These are phyloP conservation scores for Hymenoscyphus linearis DNA, from an alignment of 2,329 filamentous ascomycete species.

Conservation along the genomic window DNA sequence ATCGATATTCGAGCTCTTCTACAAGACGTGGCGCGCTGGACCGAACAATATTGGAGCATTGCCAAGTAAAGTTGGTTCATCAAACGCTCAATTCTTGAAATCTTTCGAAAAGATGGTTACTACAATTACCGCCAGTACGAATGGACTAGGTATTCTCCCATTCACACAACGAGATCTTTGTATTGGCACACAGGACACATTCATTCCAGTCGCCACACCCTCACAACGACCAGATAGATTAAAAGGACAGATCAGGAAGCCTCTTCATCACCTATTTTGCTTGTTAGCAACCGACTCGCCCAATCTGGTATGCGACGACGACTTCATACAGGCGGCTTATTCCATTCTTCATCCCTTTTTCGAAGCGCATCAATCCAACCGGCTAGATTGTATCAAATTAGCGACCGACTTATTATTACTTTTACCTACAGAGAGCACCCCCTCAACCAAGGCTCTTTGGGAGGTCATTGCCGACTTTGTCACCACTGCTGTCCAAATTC, in stretches of 20 bases:
- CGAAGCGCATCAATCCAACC: constrained; percentile 33
- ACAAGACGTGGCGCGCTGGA: constrained; percentile 61
- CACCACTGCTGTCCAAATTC: constrained; percentile 17
- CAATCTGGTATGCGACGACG: constrained; percentile 21
- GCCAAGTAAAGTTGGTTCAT: constrained; percentile 19
- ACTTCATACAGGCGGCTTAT: constrained; percentile 34
- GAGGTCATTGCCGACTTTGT: constrained; percentile 27
- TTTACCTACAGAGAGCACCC: constrained; percentile 28
- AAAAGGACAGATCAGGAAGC: constrained; percentile 47
- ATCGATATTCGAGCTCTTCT: constrained; percentile 62
- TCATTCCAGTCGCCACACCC: constrained; percentile 61
- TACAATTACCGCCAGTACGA: constrained; percentile 44
- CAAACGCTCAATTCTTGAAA: constrained; percentile 44
- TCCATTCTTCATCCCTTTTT: constrained; percentile 56
- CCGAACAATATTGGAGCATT: constrained; percentile 30
- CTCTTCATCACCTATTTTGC: constrained; percentile 61
- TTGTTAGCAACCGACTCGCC: constrained; percentile 40
- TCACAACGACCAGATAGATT: constrained; percentile 49
- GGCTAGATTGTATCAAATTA: constrained; percentile 33
- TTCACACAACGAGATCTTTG: constrained; percentile 58
- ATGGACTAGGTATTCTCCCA: constrained; percentile 50
- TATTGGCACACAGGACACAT: constrained; percentile 47
- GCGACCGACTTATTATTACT: constrained; percentile 28
- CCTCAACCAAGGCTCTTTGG: constrained; percentile 24
- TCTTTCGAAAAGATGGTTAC: constrained; percentile 48